phyloP scores from a whole-genome alignment of 2,329 filamentous ascomycete genomes.

The Coniochaeta prunicola region DNA sequence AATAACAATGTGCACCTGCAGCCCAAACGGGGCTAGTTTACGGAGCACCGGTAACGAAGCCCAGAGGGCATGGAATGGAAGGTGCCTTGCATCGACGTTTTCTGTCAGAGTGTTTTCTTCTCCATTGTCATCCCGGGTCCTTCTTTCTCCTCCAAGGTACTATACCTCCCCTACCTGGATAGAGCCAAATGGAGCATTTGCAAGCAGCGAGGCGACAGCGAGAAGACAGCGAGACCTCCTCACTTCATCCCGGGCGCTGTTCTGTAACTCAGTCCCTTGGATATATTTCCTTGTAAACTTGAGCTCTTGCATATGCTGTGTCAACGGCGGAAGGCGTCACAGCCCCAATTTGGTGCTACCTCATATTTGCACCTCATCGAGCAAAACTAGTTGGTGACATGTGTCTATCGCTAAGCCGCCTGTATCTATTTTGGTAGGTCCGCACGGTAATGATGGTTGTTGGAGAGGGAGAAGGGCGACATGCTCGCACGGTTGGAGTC shows the following conservation, averaged over 20 bases:
- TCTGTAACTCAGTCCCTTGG: background rate
- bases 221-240: background rate
- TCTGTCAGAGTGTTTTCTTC: too few relatives aligned
- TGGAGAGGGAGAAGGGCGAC: background rate
- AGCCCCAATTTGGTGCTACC: constrained; percentile 1
- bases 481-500: background rate
- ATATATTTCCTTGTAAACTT: background rate
- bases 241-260: background rate
- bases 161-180: too few relatives aligned
- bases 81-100: too few relatives aligned
- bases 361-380: background rate
- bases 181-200: background rate
- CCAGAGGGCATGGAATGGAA: too few relatives aligned
- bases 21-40: background rate
- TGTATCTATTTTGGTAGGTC: too few relatives aligned
- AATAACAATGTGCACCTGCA: background rate
- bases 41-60: background rate
- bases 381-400: background rate
- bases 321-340: background rate
- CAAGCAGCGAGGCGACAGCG: background rate
- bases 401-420: background rate
- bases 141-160: too few relatives aligned
- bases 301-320: background rate
- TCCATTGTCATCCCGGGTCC: too few relatives aligned
- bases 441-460: background rate